Evolutionary conservation across 148 eudicot species (phyloP).

Genomic region (Rhododendron mucronatum): DNA sequence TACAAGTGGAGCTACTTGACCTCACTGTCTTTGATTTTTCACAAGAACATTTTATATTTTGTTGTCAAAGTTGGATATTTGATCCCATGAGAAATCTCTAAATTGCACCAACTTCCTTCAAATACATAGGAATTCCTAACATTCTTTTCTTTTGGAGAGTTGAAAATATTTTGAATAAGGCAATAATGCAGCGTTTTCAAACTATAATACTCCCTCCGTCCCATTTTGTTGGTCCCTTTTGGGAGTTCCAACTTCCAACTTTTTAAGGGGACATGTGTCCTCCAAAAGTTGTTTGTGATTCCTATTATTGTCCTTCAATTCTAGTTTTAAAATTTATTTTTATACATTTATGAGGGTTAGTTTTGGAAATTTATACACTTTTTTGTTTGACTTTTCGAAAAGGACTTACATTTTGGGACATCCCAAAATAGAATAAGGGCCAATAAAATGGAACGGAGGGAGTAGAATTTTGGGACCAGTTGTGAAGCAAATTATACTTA

Average conservation of each 20-base stretch:
- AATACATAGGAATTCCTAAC: background rate
- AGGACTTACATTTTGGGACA: background rate
- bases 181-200: background rate
- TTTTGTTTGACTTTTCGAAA: background rate
- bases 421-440: background rate
- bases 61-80: background rate
- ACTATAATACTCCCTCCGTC: background rate
- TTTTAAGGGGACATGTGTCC: background rate
- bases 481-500: background rate
- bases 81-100: background rate
- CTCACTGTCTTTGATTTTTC: background rate
- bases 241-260: background rate
- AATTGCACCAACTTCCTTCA: background rate
- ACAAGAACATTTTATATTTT: too few relatives aligned
- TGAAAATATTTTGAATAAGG: background rate
- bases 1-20: background rate
- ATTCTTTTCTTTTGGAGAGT: background rate
- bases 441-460: background rate
- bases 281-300: background rate
- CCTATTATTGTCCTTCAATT: background rate
- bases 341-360: background rate
- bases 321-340: too few relatives aligned
- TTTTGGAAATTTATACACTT: background rate
- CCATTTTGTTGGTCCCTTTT: background rate
- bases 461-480: background rate